Base-by-base conservation (phyloP, 768 basidiomycete species). In the Rhizopogon vinicolor region DNA sequence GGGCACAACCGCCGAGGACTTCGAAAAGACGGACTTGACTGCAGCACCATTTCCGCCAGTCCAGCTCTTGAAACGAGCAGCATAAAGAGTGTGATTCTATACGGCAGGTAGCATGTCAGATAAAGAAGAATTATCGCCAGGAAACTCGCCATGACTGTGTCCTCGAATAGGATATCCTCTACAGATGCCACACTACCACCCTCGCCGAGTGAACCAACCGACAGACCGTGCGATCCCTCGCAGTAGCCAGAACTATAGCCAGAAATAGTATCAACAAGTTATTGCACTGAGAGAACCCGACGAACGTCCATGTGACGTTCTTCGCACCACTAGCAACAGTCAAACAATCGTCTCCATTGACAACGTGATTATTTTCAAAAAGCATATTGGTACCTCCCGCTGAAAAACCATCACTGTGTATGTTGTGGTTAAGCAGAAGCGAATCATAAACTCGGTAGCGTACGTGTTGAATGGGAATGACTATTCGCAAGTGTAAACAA, bases 31-130 rank as follows among this genome's bases (percentile, higher is more conserved):
- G 6, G 57, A 83, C 83, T 85, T 85, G 44, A 75, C 67, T 1
- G 81, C 82, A 3, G 79, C 52, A 0, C 84, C 84, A 54, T 82
- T 81, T 33, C 83, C 84, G 0, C 83, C 83, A 1, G 80, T 78
- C 82, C 82, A 85, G 62, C 84, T 85, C 70, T 85, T 85, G 72
- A 85, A 86, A 9, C 83, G 76, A n/a, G 83, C 83, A 7, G 71
- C 83, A 54, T 84, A 84, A 2, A 84, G 66, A 0, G 76, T 66
- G 51, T 76, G 74, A 58, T 76, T 77, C 82, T 84, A 53, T 3
- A 19, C 48, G 10, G 39, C 25, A 51, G 35, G 16, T 42, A 18
- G 41, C 40, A 28, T 57, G 46, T 59, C 43, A 33, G 58, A 51
- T 25, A 25, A 39, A 41, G 19, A 14, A 8, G 8, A 16, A 42